A percentile compares a stretch with the other conserved stretches of the same genome.
Evolutionary conservation across 2,329 filamentous ascomycete species (phyloP).

Genomic region (Thermoascus crustaceus): DNA sequence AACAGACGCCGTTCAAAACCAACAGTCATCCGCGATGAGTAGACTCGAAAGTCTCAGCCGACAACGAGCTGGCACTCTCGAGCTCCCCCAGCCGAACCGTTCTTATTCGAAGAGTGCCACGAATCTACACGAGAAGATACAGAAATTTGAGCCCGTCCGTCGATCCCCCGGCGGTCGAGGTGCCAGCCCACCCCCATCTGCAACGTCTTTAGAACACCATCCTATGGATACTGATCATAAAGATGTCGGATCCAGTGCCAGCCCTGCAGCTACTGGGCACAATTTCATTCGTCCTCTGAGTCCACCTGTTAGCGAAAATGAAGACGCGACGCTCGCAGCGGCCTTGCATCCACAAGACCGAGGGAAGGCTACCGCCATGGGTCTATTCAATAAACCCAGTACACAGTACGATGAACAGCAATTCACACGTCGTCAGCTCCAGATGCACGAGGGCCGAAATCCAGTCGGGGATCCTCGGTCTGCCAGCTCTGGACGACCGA

Average conservation of each 20-base stretch:
- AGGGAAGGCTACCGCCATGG: slow-evolving; percentile 71
- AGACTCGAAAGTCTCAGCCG: slow-evolving; percentile 70
- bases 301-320: slow-evolving; percentile 62
- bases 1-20: slow-evolving; percentile 69
- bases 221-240: slow-evolving; percentile 28
- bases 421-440: slow-evolving; percentile 72
- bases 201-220: slow-evolving; percentile 30
- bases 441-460: slow-evolving; percentile 68
- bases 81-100: slow-evolving; percentile 37
- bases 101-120: slow-evolving; percentile 52
- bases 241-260: slow-evolving; percentile 23
- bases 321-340: slow-evolving; percentile 55
- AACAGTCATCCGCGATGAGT: slow-evolving; percentile 68
- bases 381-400: slow-evolving; percentile 62
- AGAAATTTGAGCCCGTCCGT: slow-evolving; percentile 26
- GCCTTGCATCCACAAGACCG: slow-evolving; percentile 66
- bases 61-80: slow-evolving; percentile 52
- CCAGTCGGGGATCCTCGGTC: slow-evolving; percentile 15
- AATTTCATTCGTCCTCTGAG: slow-evolving; percentile 52
- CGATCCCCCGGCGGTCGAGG: slow-evolving; percentile 18
- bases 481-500: slow-evolving; percentile 19
- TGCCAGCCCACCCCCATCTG: slow-evolving; percentile 37
- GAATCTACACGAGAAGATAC: slow-evolving; percentile 51
- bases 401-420: slow-evolving; percentile 76
- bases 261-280: slow-evolving; percentile 20